Evolutionary conservation across 2,329 filamentous ascomycete genomes (phyloP).

Genomic region (Iodosphaeria phyllophila): DNA sequence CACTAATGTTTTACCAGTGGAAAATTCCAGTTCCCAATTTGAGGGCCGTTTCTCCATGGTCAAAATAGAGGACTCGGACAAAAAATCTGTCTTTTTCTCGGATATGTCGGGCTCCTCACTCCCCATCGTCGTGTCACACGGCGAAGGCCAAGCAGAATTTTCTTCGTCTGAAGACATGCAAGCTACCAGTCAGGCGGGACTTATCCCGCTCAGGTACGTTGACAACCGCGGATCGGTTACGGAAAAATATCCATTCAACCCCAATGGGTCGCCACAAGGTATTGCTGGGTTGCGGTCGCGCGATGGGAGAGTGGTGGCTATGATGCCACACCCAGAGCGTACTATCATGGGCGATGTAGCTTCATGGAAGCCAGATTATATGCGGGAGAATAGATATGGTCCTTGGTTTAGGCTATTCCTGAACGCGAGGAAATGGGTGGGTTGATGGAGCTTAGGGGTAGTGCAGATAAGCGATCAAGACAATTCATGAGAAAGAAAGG

Average conservation of each 20-base stretch:
- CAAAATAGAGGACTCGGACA: slow-evolving; percentile 45
- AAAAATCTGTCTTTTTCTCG: slow-evolving; percentile 68
- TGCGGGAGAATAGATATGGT: slow-evolving; percentile 48
- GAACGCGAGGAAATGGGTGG: slow-evolving; percentile 78
- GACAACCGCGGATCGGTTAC: slow-evolving; percentile 65
- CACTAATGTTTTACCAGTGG: slow-evolving; percentile 21
- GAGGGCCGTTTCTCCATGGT: slow-evolving; percentile 81
- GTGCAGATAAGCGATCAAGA: too few relatives aligned
- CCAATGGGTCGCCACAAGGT: slow-evolving; percentile 57
- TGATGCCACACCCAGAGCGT: slow-evolving; percentile 93
- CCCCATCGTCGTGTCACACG: slow-evolving; percentile 78
- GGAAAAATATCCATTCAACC: slow-evolving; percentile 74
- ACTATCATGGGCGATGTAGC: slow-evolving; percentile 64
- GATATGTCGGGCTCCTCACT: slow-evolving; percentile 70
- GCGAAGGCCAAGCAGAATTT: slow-evolving; percentile 71
- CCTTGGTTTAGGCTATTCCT: slow-evolving; percentile 78
- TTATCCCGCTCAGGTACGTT: slow-evolving; percentile 66
- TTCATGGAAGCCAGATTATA: slow-evolving; percentile 47
- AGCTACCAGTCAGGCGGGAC: slow-evolving; percentile 41
- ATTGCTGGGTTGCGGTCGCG: slow-evolving; percentile 63
- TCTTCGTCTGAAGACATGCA: slow-evolving; percentile 29
- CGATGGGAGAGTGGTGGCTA: slow-evolving; percentile 65
- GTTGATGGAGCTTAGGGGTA: too few relatives aligned
- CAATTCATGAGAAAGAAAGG: too few relatives aligned
- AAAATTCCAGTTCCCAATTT: slow-evolving; percentile 75